Percentiles rank a stretch among this genome's conserved stretches.
Evolutionary conservation across 1,284 basidiomycete genomes (phyloP).

Genomic region (Phylloporus sp.): DNA sequence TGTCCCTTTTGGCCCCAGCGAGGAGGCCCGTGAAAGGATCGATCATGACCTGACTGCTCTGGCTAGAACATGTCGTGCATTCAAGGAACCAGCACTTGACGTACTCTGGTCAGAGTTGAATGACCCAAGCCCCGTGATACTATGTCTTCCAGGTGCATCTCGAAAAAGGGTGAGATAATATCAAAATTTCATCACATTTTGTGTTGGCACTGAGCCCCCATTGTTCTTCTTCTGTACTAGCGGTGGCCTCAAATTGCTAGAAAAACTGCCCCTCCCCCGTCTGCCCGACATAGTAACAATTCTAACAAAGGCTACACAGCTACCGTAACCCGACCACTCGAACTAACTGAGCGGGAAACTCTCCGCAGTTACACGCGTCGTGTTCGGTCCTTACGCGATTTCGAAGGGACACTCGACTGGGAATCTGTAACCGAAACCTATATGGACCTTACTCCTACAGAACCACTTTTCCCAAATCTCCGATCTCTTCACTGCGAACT

Average conservation of each 20-base stretch:
- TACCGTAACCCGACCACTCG: background rate
- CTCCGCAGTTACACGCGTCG: background rate
- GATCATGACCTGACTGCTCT: background rate
- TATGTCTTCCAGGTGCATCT: background rate
- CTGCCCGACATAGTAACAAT: background rate
- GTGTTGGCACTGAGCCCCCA: background rate
- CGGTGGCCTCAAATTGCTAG: too few species aligned
- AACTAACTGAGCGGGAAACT: background rate
- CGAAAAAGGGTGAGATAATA: too few species aligned
- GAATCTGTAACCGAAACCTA: background rate
- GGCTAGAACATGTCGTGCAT: background rate
- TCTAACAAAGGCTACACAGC: background rate
- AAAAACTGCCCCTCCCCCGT: too few species aligned
- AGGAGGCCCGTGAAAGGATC: background rate
- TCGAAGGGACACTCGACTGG: background rate
- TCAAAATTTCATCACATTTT: background rate
- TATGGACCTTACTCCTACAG: background rate
- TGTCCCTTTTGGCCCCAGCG: background rate
- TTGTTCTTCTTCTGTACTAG: background rate
- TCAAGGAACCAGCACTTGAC: background rate
- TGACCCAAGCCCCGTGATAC: background rate
- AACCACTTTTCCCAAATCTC: background rate
- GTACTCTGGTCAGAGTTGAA: background rate
- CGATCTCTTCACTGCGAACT: background rate
- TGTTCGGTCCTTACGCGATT: background rate